Base-by-base conservation (phyloP, 345 rosid species). In the Lepidium didymum region DNA sequence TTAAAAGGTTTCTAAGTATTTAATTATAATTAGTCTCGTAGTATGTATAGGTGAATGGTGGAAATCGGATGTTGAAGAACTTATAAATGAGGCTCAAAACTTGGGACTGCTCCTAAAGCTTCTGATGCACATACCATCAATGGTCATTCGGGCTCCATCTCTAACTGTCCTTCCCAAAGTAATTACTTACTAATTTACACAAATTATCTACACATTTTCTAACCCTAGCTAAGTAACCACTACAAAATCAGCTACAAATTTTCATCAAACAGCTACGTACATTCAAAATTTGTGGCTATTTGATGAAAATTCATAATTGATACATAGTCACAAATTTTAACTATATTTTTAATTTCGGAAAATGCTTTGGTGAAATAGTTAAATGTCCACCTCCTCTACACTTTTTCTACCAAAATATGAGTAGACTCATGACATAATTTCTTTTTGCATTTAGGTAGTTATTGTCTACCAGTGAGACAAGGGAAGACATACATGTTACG, bases 41-140 rank as follows among this genome's bases (percentile, higher is more conserved):
- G 2, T 19, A 73, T 1, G 8, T 62, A 21, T 29, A 84, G 96
- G 83, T 78, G 98, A 93, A 74, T 93, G 98, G 98, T 93, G 98
- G 98, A 88, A 90, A 78, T 88, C 97, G 9, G 96, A 93, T 35
- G 86, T 86, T 38, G 96, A 93, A 81, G 81, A 86, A 19, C 89
- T 93, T 70, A 78, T 88, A 47, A 79, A 86, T 41, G 87, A 83
- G 77, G 96, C 97, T 29, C 50, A 34, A 86, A 75, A 40, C 74
- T 82, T 19, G 97, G 98, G 7, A 14, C 57, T 41, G 96, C 91
- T 15, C 94, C 97, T 2, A 86, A 77, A 43, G 86, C 86, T 18
- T 90, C 97, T 14, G 98, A 90, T 81, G 90, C 94, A 61, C 97
- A 90, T 84, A 88, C 89, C 63, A 93, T 93, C 64, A 93, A 90